phyloP scores from a whole-genome alignment of 2,329 filamentous ascomycete species.

The Exophiala sp. region DNA sequence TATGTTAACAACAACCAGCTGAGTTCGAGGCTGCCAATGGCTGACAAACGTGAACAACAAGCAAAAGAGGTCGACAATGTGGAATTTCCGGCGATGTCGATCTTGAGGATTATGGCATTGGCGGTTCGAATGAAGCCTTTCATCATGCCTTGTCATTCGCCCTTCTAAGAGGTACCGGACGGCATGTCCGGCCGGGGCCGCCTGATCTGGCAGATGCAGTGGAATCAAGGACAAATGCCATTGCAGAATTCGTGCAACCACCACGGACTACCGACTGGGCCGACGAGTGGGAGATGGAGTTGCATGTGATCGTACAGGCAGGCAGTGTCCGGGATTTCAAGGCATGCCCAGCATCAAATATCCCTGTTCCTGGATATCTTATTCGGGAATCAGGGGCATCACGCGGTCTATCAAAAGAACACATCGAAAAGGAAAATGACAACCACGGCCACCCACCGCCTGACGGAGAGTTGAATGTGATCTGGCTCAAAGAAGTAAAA shows the following conservation, averaged over 20 bases:
- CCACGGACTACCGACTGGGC: background rate
- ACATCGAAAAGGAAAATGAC: background rate
- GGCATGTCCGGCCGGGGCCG: background rate
- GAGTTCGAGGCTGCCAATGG: too few relatives aligned
- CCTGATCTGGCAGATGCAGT: constrained; percentile 1
- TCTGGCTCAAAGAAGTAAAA: background rate
- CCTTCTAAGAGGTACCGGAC: too few relatives aligned
- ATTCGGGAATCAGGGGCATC: background rate
- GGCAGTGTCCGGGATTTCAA: background rate
- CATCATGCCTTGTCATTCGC: too few relatives aligned
- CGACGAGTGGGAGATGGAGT: background rate
- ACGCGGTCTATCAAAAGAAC: background rate
- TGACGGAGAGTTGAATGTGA: background rate
- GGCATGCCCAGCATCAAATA: background rate
- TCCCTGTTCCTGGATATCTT: too few relatives aligned
- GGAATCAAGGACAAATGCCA: background rate
- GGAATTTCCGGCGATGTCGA: too few relatives aligned
- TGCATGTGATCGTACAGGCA: constrained; percentile 7
- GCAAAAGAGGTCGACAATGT: too few relatives aligned
- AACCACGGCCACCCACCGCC: background rate
- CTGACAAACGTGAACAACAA: too few relatives aligned
- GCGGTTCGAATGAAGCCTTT: too few relatives aligned
- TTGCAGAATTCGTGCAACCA: background rate
- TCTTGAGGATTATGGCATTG: too few relatives aligned
- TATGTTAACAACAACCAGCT: too few relatives aligned